Evolutionary conservation across 441 rosid genomes (phyloP), one percentile per base, ranked within the genome.

Genomic region (Sinapis alba): DNA sequence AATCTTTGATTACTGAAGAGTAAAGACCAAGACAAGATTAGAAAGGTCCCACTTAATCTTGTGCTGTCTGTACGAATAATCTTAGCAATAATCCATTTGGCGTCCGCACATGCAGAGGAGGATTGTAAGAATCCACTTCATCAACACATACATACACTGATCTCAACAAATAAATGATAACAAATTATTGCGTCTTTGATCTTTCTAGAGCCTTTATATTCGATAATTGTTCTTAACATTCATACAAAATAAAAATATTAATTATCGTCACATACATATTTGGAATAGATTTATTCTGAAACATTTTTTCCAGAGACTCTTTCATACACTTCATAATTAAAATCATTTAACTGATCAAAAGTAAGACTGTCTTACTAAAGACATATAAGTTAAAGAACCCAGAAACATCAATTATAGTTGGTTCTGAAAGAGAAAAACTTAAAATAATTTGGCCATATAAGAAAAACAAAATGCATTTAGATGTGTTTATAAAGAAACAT

Each of bases 41-140:
- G 4, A 2, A 1, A 6, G 21, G 67, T 43, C 59, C 20, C 54
- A 70, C 66, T 27, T 13, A 43, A 59, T 70, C 66, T 7, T 62
- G 28, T 24, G 26, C 65, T 69, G 64, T 38, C 65, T 57, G 54
- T 47, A 69, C 26, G 24, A 38, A 5, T 27, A 69, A 69, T 58
- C 73, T 69, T 38, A 57, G 27, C 73, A 58, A 1, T 58, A 21
- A 26, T 69, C 65, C 50, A 62, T 36, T 62, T 30, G 50, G 65
- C 65, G 38, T 61, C 10, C 21, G 65, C 65, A 32, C 45, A 61
- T 61, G 65, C 65, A 32, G 27, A 24, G 41, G 41, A 34, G 12
- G 45, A 32, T 61, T 4, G 23, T 16, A 41, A 18, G 57, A 43
- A 58, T 69, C 27, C 16, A 43, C n/a, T 41, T 43, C 26, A 12